These are phyloP conservation scores for Ilex aquifolium DNA, from an alignment of 257 asterid species.

Conservation along the genomic window DNA sequence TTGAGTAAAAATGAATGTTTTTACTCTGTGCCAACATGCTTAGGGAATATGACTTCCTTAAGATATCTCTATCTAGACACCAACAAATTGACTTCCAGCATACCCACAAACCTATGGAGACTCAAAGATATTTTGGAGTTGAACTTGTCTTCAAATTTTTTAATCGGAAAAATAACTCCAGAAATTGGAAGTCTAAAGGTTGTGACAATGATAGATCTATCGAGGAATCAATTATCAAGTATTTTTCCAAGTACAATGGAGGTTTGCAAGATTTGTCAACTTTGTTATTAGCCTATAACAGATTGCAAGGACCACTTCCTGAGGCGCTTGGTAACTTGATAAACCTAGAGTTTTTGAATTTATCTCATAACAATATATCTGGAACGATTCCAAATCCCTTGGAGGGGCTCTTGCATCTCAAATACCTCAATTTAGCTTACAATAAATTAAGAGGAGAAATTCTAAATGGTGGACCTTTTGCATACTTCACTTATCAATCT, in stretches of 20 bases:
- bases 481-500: constrained; percentile 11
- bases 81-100: constrained; percentile 19
- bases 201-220: constrained; percentile 15
- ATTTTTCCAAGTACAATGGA: constrained; percentile 17
- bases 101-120: constrained; percentile 23
- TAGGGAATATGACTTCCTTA: constrained; percentile 14
- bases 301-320: constrained; percentile 24
- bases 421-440: constrained; percentile 12
- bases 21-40: constrained; percentile 28
- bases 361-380: constrained; percentile 20
- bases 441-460: constrained; percentile 21
- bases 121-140: constrained; percentile 15
- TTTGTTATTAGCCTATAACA: constrained; percentile 20
- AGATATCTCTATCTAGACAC: constrained; percentile 1
- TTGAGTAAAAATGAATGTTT: constrained; percentile 9
- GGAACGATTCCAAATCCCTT: constrained; percentile 26
- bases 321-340: constrained; percentile 10
- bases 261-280: constrained; percentile 2
- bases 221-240: constrained; percentile 27
- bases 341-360: constrained; percentile 12
- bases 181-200: constrained; percentile 18
- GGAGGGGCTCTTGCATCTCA: constrained; percentile 8
- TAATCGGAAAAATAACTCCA: constrained; percentile 18
- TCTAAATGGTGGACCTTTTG: constrained; percentile 21
- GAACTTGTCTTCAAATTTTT: constrained; percentile 19